These are phyloP conservation scores for Lignosus rhinocerotis DNA, from an alignment of 1,284 basidiomycete genomes.

Conservation along the genomic window DNA sequence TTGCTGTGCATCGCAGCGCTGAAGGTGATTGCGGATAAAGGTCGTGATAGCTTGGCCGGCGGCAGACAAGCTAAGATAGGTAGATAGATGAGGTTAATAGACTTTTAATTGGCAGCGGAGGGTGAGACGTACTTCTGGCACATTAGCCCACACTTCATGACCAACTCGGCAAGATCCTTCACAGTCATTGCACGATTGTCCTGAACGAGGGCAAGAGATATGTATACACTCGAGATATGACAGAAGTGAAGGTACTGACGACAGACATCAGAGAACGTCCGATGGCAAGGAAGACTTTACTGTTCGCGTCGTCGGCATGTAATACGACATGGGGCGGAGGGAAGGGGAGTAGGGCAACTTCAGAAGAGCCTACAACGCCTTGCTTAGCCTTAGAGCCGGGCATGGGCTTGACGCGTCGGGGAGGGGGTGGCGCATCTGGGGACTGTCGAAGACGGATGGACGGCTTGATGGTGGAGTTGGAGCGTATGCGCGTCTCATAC, in stretches of 20 bases:
- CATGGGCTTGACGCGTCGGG: conserved; percentile 40
- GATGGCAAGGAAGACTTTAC: conserved; percentile 70
- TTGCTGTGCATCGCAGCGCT: conserved; percentile 67
- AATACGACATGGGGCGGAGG: conserved; percentile 63
- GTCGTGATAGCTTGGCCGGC: conserved; percentile 79
- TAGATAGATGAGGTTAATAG: conserved; percentile 3
- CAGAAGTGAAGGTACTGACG: conserved; percentile 43
- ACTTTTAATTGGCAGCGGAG: conserved; percentile 5
- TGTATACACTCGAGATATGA: conserved; percentile 2
- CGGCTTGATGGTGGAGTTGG: conserved; percentile 52
- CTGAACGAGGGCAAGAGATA: conserved; percentile 35
- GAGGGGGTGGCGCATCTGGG: conserved; percentile 35
- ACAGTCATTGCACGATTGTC: conserved; percentile 81
- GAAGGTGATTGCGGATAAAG: conserved; percentile 70
- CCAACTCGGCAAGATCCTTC: conserved; percentile 76
- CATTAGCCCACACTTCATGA: conserved; percentile 59
- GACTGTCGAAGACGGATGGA: conserved; percentile 49
- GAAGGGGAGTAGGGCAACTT: conserved; percentile 38
- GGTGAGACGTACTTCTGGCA: conserved; percentile 66
- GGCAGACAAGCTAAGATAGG: conserved; percentile 57
- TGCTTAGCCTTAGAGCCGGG: conserved; percentile 27
- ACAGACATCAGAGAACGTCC: conserved; percentile 71
- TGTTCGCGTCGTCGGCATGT: conserved; percentile 69
- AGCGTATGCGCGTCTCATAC: conserved; percentile 59
- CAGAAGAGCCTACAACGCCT: conserved; percentile 7